These are phyloP conservation scores for Colletotrichum cereale DNA, from an alignment of 2,329 filamentous ascomycete genomes.

Conservation along the genomic window DNA sequence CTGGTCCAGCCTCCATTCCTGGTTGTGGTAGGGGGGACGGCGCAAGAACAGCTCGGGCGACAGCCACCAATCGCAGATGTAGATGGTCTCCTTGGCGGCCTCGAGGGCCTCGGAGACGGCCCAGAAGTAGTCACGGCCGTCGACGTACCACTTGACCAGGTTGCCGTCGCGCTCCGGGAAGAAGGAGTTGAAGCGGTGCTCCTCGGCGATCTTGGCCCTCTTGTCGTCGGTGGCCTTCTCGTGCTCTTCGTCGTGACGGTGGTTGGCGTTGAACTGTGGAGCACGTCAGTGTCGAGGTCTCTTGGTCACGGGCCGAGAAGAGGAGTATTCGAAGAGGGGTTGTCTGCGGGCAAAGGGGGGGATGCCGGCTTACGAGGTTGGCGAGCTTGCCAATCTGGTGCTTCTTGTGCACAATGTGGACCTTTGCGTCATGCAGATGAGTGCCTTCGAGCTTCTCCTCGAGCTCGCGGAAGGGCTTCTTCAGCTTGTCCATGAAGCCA, in stretches of 20 bases:
- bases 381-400: slow-evolving; percentile 74
- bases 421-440: slow-evolving; percentile 68
- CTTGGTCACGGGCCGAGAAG: slow-evolving; percentile 3
- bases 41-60: slow-evolving; percentile 90
- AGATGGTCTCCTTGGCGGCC: slow-evolving; percentile 90
- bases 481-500: slow-evolving; percentile 61
- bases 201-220: slow-evolving; percentile 76
- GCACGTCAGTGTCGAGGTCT: slow-evolving; percentile 17
- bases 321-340: slow-evolving; percentile 5
- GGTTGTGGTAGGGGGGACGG: slow-evolving; percentile 83
- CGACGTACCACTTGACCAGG: slow-evolving; percentile 95
- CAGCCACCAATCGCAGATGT: slow-evolving; percentile 98
- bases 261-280: slow-evolving; percentile 80
- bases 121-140: slow-evolving; percentile 96
- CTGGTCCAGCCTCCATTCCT: slow-evolving; percentile 89
- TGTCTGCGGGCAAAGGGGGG: not conserved
- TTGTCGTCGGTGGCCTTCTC: slow-evolving; percentile 88
- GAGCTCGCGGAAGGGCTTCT: slow-evolving; percentile 59
- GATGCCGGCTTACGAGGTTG: slow-evolving; percentile 64
- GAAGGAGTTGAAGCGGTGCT: slow-evolving; percentile 89
- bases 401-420: slow-evolving; percentile 71
- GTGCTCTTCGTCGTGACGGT: slow-evolving; percentile 94
- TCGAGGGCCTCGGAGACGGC: slow-evolving; percentile 92
- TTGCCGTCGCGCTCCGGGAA: slow-evolving; percentile 90
- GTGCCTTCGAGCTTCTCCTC: slow-evolving; percentile 67